Percentiles rank a stretch among this genome's conserved stretches.
Conservation (phyloP, 352 stramenopile genomes). For the Elongisporangium anandrum region DNA sequence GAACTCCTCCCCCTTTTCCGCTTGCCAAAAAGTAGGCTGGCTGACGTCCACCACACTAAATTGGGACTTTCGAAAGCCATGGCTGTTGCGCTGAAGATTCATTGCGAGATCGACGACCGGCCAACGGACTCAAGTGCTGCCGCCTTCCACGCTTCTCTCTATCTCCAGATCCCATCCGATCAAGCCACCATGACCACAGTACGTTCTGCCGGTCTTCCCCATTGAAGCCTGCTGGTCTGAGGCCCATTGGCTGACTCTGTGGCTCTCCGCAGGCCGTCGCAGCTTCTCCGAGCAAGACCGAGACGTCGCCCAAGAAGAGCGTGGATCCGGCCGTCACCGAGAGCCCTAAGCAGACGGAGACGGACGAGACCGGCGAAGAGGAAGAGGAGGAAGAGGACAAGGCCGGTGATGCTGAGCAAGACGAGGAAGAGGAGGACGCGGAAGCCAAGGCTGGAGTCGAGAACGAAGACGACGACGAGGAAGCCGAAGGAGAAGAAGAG, state of each 20-base stretch:
- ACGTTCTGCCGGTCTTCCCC: not conserved
- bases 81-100: not conserved
- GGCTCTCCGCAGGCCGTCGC: not conserved
- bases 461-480: conserved; percentile 20
- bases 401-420: conserved; percentile 29
- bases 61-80: not conserved
- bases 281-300: not conserved
- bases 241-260: not conserved
- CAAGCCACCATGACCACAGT: not conserved
- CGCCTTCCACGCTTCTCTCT: not conserved
- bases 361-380: conserved; percentile 16
- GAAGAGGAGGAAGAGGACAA: conserved; percentile 21
- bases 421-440: conserved; percentile 21
- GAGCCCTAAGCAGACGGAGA: conserved; percentile 12
- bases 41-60: not conserved
- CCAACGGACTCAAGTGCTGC: not conserved
- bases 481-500: conserved; percentile 9
- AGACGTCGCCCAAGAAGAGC: conserved; percentile 7
- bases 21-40: not conserved
- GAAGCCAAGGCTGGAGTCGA: conserved; percentile 23
- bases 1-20: not conserved
- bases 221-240: not conserved
- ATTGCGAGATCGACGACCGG: not conserved
- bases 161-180: not conserved
- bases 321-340: conserved; percentile 13